phyloP scores from a whole-genome alignment of 345 rosid species.

The Rhodamnia rubescens region DNA sequence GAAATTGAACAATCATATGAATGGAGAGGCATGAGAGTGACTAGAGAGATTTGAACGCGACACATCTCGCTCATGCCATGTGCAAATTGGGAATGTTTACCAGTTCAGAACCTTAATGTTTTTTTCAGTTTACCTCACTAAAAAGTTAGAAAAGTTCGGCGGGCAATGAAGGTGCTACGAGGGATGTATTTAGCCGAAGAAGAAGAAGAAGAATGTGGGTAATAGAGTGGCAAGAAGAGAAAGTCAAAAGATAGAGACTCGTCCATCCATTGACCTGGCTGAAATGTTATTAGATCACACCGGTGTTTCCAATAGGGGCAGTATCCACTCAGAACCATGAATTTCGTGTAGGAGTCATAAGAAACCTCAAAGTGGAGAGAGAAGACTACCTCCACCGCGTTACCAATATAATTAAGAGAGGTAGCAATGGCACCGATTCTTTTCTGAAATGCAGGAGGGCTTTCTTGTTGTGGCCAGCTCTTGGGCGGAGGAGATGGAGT shows the following conservation, averaged over 20 bases:
- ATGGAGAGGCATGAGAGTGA: not conserved
- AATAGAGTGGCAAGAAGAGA: not conserved
- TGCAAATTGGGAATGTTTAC: not conserved
- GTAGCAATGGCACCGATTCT: slow-evolving; percentile 60
- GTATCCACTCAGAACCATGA: not conserved
- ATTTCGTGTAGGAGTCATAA: not conserved
- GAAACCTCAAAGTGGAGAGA: not conserved
- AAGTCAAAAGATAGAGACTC: not conserved
- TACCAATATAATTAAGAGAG: slow-evolving; percentile 58
- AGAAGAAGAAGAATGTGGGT: not conserved
- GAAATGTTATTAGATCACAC: not conserved
- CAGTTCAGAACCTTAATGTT: not conserved
- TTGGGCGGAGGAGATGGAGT: slow-evolving; percentile 16
- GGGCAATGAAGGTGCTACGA: not conserved
- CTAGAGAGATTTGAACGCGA: not conserved
- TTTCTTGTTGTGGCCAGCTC: slow-evolving; percentile 20
- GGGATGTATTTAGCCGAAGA: not conserved
- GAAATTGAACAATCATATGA: not conserved
- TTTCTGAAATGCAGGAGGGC: slow-evolving; percentile 47
- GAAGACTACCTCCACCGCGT: slow-evolving; percentile 63
- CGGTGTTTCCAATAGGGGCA: not conserved
- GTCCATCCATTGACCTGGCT: not conserved
- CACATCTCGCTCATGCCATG: not conserved
- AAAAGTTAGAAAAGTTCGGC: not conserved
- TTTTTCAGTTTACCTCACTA: not conserved